A percentile compares a stretch with the other conserved stretches of the same genome.
phyloP scores from a whole-genome alignment of 164 flowering plant genomes.

The Nymphaea colorata region DNA sequence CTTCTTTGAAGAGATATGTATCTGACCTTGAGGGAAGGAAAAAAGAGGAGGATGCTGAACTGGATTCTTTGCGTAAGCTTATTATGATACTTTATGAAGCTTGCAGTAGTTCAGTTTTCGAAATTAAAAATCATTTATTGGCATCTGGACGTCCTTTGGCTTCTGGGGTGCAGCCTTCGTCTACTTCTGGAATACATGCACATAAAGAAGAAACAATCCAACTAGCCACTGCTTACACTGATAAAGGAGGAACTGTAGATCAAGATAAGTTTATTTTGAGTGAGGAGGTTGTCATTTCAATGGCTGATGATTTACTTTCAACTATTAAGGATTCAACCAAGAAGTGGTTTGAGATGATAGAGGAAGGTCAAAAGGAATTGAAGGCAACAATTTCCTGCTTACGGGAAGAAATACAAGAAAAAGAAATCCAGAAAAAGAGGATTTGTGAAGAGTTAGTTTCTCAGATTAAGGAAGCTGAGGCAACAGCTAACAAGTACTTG shows the following conservation, averaged over 20 bases:
- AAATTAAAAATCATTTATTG: constrained; percentile 40
- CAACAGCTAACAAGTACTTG: constrained; percentile 34
- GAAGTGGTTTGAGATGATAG: constrained; percentile 28
- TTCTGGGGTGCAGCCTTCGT: constrained; percentile 14
- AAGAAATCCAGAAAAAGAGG: constrained; percentile 65
- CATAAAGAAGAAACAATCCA: background rate
- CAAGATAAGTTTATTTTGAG: constrained; percentile 11
- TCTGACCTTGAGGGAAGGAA: constrained; percentile 17
- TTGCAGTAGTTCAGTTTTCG: constrained; percentile 37
- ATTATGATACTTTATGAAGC: constrained; percentile 50
- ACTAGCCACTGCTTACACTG: constrained; percentile 1
- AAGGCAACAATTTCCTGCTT: constrained; percentile 41
- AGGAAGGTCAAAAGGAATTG: constrained; percentile 46
- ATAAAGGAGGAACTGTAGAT: background rate
- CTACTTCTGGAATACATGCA: constrained; percentile 3
- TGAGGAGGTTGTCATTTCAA: constrained; percentile 37
- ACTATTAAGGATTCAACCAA: constrained; percentile 34
- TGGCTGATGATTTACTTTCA: constrained; percentile 33
- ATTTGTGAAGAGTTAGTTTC: constrained; percentile 62
- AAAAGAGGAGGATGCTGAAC: constrained; percentile 42
- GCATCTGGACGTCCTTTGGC: constrained; percentile 18
- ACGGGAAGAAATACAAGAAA: constrained; percentile 85
- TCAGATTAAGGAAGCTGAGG: constrained; percentile 86
- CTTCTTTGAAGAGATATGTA: constrained; percentile 28
- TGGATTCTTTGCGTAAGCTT: constrained; percentile 21